Percentiles rank a stretch among this genome's conserved stretches.
Conservation (phyloP, 2,329 filamentous ascomycete species). For the Botrytis cinerea region DNA sequence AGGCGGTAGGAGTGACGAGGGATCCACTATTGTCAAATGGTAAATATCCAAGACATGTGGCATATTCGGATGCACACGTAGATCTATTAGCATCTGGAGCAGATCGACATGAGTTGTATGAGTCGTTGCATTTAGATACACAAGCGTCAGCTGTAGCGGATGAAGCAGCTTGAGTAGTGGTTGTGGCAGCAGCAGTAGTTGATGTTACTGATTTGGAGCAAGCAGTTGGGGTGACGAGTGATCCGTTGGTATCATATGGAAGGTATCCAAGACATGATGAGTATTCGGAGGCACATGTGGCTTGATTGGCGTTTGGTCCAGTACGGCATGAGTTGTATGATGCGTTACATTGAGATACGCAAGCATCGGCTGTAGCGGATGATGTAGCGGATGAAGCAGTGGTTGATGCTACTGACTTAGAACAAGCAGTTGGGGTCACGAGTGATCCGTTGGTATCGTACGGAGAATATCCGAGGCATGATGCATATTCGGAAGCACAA, state of each 20-base stretch:
- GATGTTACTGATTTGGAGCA: background rate
- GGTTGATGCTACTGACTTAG: background rate
- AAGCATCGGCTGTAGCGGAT: background rate
- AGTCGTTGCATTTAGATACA: background rate
- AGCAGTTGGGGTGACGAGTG: background rate
- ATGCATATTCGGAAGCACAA: background rate
- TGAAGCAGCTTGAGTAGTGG: background rate
- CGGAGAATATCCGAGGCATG: conserved; percentile 15
- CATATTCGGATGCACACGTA: background rate
- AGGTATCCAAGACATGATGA: background rate
- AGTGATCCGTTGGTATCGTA: background rate
- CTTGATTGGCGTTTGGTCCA: background rate
- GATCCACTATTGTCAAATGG: background rate
- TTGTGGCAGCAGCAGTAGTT: background rate
- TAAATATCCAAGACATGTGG: conserved; percentile 4
- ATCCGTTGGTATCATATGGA: background rate
- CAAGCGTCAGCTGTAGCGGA: background rate
- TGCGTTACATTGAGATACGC: background rate
- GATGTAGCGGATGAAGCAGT: background rate
- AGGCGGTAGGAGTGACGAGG: background rate
- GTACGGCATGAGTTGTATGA: background rate
- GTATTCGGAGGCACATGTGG: background rate
- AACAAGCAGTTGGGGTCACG: conserved; percentile 1
- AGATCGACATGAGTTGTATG: background rate
- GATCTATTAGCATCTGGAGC: conserved; percentile 1